These are phyloP conservation scores for Coffea humblotiana DNA, from an alignment of 305 asterid species.

Conservation along the genomic window DNA sequence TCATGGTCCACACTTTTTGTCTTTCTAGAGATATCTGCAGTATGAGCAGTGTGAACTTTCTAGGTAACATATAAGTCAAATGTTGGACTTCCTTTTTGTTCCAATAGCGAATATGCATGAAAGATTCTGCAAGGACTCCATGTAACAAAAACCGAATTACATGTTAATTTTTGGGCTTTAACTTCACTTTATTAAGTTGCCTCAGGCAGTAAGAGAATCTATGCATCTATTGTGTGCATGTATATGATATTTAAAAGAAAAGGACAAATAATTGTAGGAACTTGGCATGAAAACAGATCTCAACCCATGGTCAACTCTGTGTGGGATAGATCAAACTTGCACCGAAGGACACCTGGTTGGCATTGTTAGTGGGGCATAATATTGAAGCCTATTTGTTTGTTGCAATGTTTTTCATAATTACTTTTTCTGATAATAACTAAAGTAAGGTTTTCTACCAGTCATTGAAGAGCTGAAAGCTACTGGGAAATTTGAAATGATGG, in stretches of 20 bases:
- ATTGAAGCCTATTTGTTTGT: not conserved
- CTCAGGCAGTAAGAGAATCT: not conserved
- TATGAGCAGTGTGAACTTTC: not conserved
- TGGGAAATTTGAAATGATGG: constrained; percentile 88
- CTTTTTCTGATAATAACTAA: not conserved
- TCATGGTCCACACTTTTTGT: not conserved
- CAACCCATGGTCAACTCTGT: not conserved
- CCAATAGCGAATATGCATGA: not conserved
- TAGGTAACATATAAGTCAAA: not conserved
- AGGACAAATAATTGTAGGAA: not conserved
- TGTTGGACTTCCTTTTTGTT: not conserved
- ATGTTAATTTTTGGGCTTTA: too few relatives aligned
- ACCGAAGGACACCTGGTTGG: not conserved
- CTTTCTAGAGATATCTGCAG: not conserved
- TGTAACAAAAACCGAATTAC: not conserved
- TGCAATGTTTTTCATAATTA: not conserved
- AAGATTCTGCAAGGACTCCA: not conserved
- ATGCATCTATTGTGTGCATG: too few relatives aligned
- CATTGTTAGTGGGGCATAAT: not conserved
- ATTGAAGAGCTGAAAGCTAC: constrained; percentile 81
- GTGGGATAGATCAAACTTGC: not conserved
- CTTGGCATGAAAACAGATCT: not conserved
- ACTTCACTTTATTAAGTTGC: too few relatives aligned
- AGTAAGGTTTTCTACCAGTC: constrained; percentile 42
- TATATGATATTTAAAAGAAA: not conserved